A percentile compares a stretch with the other conserved stretches of the same genome.
phyloP scores from a whole-genome alignment of 139 green algal genomes.

The Auxenochlorella pyrenoidosa region DNA sequence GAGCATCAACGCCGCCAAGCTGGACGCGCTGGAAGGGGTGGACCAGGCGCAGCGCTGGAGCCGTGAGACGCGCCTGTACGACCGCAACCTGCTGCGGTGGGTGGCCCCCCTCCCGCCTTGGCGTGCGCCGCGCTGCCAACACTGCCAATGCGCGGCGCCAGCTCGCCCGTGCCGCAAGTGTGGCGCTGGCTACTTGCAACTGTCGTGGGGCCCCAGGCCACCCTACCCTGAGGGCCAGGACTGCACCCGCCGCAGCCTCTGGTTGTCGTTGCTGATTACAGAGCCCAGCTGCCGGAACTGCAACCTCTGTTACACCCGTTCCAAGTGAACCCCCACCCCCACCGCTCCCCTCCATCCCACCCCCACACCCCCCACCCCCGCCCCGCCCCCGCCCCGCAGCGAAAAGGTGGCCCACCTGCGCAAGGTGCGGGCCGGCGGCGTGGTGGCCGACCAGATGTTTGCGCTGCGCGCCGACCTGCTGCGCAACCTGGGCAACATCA shows the following conservation, averaged over 20 bases:
- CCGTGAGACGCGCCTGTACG: conserved; percentile 76
- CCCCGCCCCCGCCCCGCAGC: not conserved
- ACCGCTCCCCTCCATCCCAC: not conserved
- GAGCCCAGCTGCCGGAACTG: too few relatives aligned
- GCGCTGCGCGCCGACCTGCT: conserved; percentile 92
- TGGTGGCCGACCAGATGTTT: conserved; percentile 89
- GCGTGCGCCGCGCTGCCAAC: too few relatives aligned
- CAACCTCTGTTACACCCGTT: too few relatives aligned
- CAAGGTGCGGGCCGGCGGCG: conserved; percentile 56
- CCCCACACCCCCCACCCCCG: not conserved
- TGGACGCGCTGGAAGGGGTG: conserved; percentile 61
- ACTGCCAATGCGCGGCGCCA: too few relatives aligned
- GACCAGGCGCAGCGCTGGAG: conserved; percentile 34
- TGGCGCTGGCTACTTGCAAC: too few relatives aligned
- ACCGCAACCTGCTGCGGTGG: conserved; percentile 81
- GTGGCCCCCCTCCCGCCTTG: too few relatives aligned
- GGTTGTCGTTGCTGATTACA: too few relatives aligned
- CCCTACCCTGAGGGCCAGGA: too few relatives aligned
- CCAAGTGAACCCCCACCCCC: not conserved
- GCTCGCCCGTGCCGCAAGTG: too few relatives aligned
- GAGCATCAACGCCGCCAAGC: conserved; percentile 65
- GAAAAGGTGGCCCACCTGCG: conserved; percentile 72
- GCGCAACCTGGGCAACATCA: conserved; percentile 96
- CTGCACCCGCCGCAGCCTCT: too few relatives aligned
- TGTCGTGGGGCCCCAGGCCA: too few relatives aligned